phyloP scores from a whole-genome alignment of 805 yeast species.

The Wickerhamiella musiphila region DNA sequence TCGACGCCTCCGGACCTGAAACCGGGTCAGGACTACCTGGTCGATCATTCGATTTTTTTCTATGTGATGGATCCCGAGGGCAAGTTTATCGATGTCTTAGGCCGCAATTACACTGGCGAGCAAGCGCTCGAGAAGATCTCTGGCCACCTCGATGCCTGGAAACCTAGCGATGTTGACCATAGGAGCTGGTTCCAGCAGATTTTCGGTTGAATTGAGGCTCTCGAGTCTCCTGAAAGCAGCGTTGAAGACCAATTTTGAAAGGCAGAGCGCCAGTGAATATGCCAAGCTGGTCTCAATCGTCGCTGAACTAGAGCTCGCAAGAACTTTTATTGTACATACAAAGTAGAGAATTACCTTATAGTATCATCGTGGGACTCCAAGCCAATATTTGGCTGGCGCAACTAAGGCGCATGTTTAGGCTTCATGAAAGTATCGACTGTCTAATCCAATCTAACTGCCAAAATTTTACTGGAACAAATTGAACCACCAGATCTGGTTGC shows the following conservation, averaged over 20 bases:
- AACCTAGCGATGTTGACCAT: conserved; percentile 28
- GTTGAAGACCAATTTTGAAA: too few relatives aligned
- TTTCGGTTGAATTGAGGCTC: not conserved
- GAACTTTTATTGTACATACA: too few relatives aligned
- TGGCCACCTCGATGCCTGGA: conserved; percentile 56
- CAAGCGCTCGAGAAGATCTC: conserved; percentile 64
- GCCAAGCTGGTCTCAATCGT: too few relatives aligned
- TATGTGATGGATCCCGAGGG: conserved; percentile 99
- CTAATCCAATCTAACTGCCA: not conserved
- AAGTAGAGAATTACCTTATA: too few relatives aligned
- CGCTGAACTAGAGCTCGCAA: too few relatives aligned
- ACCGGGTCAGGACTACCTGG: conserved; percentile 91
- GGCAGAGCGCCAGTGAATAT: too few relatives aligned
- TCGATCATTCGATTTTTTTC: conserved; percentile 93
- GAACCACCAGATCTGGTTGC: conserved; percentile 23
- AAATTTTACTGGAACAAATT: conserved; percentile 2
- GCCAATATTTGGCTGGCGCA: too few relatives aligned
- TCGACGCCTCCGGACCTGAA: conserved; percentile 91
- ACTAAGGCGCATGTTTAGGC: too few relatives aligned
- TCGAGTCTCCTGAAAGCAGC: too few relatives aligned
- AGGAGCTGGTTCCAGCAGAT: conserved; percentile 10
- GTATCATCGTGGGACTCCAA: too few relatives aligned
- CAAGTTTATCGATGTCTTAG: conserved; percentile 81
- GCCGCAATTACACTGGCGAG: conserved; percentile 70
- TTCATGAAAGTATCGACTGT: too few relatives aligned